These are phyloP conservation scores for Microstroma glucosiphilum DNA, from an alignment of 1,284 basidiomycete species.

Conservation along the genomic window DNA sequence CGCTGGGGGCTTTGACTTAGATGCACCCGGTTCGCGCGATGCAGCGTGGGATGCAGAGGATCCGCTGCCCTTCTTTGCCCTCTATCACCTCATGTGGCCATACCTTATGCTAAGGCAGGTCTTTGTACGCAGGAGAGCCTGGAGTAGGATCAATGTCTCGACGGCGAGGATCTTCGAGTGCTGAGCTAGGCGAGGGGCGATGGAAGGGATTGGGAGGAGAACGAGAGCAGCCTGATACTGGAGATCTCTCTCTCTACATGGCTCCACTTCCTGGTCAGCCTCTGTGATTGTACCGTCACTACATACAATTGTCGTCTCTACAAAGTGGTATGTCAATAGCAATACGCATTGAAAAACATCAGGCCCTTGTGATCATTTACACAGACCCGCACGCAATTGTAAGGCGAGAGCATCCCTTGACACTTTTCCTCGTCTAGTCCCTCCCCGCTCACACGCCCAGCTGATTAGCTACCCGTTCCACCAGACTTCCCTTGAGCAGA, in stretches of 20 bases:
- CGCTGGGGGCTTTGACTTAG: constrained; percentile 18
- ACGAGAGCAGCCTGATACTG: background rate
- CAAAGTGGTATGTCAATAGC: no score
- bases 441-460: background rate
- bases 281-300: no score
- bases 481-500: background rate
- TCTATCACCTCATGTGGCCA: constrained; percentile 38
- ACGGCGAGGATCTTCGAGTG: constrained; percentile 40
- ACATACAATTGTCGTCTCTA: no score
- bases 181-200: constrained; percentile 6
- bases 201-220: background rate
- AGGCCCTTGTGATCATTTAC: no score
- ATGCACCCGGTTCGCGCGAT: constrained; percentile 13
- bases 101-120: constrained; percentile 30
- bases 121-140: constrained; percentile 22
- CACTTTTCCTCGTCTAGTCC: no score
- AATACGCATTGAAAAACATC: no score
- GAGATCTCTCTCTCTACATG: no score
- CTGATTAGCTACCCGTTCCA: background rate
- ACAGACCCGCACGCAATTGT: no score
- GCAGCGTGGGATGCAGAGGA: constrained; percentile 27
- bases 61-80: constrained; percentile 29
- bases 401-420: no score
- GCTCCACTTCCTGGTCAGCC: no score
- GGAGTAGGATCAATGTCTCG: constrained; percentile 32